Base-by-base conservation (phyloP, 2,329 filamentous ascomycete species). In the Colletotrichum zoysiae region DNA sequence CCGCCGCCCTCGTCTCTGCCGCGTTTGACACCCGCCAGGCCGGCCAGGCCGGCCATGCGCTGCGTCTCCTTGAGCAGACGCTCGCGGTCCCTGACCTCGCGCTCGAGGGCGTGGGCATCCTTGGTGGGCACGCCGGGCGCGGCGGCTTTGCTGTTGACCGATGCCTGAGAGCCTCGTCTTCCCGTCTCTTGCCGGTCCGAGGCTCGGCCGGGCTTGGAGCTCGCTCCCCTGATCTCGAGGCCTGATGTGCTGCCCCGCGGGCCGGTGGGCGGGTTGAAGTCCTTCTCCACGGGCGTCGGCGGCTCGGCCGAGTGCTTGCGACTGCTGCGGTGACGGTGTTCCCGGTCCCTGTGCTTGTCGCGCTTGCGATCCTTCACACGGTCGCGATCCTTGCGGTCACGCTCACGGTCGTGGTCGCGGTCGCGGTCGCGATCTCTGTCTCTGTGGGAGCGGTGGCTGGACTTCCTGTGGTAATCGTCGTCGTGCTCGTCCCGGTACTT, bases 31-130 rank as follows among this genome's bases (percentile, higher is more conserved):
- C 85, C 82, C 50, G 81, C 80, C 40, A 86, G 76, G 64, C 85
- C 82, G 2, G 84, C 79, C 64, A 90, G 78, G 55, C 88, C 84
- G 56, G 89, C 85, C 80, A 91, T 88, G 46, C 89, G 87, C 80
- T 93, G 90, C 50, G 90, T 89, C 80, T 94, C 92, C 76, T 91
- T 91, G 16, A 91, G 83, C 63, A 93, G 83, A 35, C 92, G 85
- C 79, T 92, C 90, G 57, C 90, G 86, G 76, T 92, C 87, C 20
- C 90, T 84, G 16, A 88, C 88, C 78, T 93, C 91, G 30, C 92
- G 89, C 79, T 94, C 92, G 0, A 91, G 83, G 1, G 91, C 91
- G 79, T 93, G 91, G n/a, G 89, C 86, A 74, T 92, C 90, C 71
- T 84, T 85, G 50, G 75, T 53, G 38, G 74, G 62, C 38, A 76